These are phyloP conservation scores for Irpex sp. DNA, from an alignment of 1,284 basidiomycete genomes.

Conservation along the genomic window DNA sequence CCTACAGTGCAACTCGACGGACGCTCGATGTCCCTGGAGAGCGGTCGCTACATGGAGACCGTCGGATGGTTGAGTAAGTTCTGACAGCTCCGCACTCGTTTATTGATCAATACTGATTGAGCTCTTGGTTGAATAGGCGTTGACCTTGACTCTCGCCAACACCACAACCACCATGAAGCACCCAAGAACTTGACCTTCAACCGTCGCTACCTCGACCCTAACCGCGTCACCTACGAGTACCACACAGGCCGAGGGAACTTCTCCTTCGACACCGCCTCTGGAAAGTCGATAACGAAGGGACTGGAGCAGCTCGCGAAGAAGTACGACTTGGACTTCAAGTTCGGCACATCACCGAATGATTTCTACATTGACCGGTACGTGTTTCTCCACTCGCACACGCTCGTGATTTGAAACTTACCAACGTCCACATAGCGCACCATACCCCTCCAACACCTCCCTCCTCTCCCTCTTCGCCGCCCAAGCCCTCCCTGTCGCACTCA, in stretches of 20 bases:
- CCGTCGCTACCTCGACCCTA: constrained; percentile 72
- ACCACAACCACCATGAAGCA: constrained; percentile 28
- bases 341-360: constrained; percentile 73
- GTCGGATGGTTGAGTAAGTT: constrained; percentile 62
- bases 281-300: constrained; percentile 51
- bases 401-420: neutral
- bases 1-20: constrained; percentile 49
- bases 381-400: constrained; percentile 16
- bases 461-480: constrained; percentile 58
- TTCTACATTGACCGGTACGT: constrained; percentile 57
- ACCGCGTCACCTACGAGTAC: constrained; percentile 71
- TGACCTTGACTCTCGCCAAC: constrained; percentile 36
- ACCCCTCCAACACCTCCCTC: constrained; percentile 62
- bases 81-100: no score
- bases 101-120: neutral
- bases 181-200: constrained; percentile 53
- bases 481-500: constrained; percentile 53
- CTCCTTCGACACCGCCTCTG: constrained; percentile 55
- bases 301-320: constrained; percentile 45
- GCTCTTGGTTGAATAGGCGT: constrained; percentile 34
- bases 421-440: constrained; percentile 43
- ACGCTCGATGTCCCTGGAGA: constrained; percentile 70
- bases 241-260: constrained; percentile 43
- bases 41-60: constrained; percentile 87
- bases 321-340: constrained; percentile 53